Conservation (phyloP, 805 yeast genomes). For the Wickerhamomyces sydowiorum region DNA sequence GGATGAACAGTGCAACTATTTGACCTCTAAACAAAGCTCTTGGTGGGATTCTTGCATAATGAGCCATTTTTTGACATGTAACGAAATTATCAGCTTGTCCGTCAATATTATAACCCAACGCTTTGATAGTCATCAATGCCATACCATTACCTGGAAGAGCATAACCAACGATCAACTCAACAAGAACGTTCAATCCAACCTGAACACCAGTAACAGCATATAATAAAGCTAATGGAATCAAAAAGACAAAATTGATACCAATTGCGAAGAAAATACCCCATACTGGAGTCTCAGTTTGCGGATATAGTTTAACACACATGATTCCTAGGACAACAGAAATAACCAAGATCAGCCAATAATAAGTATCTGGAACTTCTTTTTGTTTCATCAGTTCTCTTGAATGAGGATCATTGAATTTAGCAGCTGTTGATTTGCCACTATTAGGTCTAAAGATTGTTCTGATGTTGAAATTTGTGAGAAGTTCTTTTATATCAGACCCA, state of each 20-base stretch:
- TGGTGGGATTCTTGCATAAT: background rate
- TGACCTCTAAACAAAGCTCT: slow-evolving; percentile 1
- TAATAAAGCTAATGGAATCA: slow-evolving; percentile 42
- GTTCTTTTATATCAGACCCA: slow-evolving; percentile 26
- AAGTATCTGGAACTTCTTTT: slow-evolving; percentile 49
- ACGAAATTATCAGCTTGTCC: background rate
- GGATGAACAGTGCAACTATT: background rate
- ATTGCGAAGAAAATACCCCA: slow-evolving; percentile 50
- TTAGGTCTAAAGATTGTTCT: background rate
- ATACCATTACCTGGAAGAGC: slow-evolving; percentile 48
- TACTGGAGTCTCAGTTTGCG: slow-evolving; percentile 41
- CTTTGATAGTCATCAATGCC: slow-evolving; percentile 44
- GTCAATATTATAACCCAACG: slow-evolving; percentile 9
- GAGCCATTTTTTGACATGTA: background rate
- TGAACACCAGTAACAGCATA: slow-evolving; percentile 39
- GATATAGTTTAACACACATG: slow-evolving; percentile 36
- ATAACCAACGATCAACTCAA: slow-evolving; percentile 48
- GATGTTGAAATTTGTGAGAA: background rate
- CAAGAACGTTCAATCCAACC: slow-evolving; percentile 44
- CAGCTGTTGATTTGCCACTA: slow-evolving; percentile 5
- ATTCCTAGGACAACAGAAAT: slow-evolving; percentile 37
- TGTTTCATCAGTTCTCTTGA: slow-evolving; percentile 47
- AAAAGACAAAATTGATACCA: slow-evolving; percentile 40
- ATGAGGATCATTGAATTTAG: slow-evolving; percentile 43
- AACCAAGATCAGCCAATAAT: slow-evolving; percentile 43